Base-by-base conservation (phyloP, 2,329 filamentous ascomycete genomes). In the Fusarium anthophilum region DNA sequence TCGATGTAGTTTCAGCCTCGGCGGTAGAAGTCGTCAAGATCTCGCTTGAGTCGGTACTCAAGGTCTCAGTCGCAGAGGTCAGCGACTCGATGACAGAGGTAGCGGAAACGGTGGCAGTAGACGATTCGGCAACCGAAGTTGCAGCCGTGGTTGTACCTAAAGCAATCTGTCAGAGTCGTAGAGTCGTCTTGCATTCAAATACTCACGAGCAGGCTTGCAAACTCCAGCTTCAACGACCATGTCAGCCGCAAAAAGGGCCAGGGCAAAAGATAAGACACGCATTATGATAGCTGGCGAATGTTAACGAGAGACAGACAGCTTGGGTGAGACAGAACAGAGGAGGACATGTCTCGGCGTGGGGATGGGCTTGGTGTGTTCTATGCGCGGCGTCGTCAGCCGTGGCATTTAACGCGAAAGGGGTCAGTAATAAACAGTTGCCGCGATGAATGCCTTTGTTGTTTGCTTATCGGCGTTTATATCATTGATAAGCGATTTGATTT, bases 251-350 rank as follows among this genome's bases (percentile, higher is more conserved):
- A 66, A 44, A 35, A 51, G n/a, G 38, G 38, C 64, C 10, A 51
- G 3, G 12, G 50, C 61, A 9, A 66, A 43, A 26, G 37, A 26
- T 2, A 57, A 26, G 18, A 66, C 22, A 38, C 60, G 60, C 61
- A 58, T 66, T 3, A 1, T 38, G 22, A 28, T 2, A 20, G 37
- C 50, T 66, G 43, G 9, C 50, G 20, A 39, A 35, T 4, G 3
- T 66, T 50, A 66, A 66, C 30, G 64, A 66, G 18, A 58, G 63
- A 66, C 64, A 44, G 24, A 32, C 50, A 58, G 43, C 61, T 28
- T 24, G 30, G 30, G 6, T 32, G n/a, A 24, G 43, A 44, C 44
- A 50, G 18, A 18, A 15, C 20, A 12, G 12, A 10, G 37, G 11
- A 18, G 1, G 2, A 18, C 8, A 8, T n/a, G 24, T 26, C 24